Base-by-base conservation (phyloP, 1,284 basidiomycete species). In the Rhodotorula glutinis region DNA sequence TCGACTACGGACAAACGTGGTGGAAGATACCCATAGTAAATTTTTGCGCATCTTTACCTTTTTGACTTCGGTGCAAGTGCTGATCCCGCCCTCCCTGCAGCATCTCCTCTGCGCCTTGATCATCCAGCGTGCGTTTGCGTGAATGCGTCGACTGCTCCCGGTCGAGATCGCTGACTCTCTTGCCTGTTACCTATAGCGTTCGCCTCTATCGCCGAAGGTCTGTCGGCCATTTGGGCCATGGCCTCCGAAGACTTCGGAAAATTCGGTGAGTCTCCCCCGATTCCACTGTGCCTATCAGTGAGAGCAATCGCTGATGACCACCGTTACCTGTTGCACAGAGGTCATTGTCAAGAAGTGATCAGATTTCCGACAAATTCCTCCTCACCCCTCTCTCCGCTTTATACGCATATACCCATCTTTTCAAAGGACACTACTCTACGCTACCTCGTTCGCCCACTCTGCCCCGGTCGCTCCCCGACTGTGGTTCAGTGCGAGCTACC, bases 211-310 rank as follows among this genome's bases (percentile, higher is more conserved):
- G 76, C 79, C 19, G 79, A 80, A 60, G 79, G 78, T 46, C 57
- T 77, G 47, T 77, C 78, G 5, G 79, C 79, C 5, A 78, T 79
- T 44, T 79, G 79, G 73, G 78, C 79, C 65, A 79, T 79, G 78
- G 73, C 73, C 0, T 78, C 63, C 2, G 71, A 73, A 30, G 71
- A 73, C 66, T 73, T 73, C n/a, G 71, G 71, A 52, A 72, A 71
- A 25, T 51, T 51, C 49, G 49, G 49, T 51, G 16, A 25, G 49
- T 19, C 43, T 16, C 43, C 21, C 43, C 14, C 49, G 49, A 23
- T 9, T 25, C 23, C 21, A 21, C 2, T 11, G 10, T 27, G 11
- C 7, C 9, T 17, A 3, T 27, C 14, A 11, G 25, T 4, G 25
- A 27, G 17, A 10, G 4, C 25, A 27, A 10, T 10, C 17, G 25